Evolutionary conservation across 352 stramenopile species (phyloP).

Genomic region (Phytophthora boehmeriae): DNA sequence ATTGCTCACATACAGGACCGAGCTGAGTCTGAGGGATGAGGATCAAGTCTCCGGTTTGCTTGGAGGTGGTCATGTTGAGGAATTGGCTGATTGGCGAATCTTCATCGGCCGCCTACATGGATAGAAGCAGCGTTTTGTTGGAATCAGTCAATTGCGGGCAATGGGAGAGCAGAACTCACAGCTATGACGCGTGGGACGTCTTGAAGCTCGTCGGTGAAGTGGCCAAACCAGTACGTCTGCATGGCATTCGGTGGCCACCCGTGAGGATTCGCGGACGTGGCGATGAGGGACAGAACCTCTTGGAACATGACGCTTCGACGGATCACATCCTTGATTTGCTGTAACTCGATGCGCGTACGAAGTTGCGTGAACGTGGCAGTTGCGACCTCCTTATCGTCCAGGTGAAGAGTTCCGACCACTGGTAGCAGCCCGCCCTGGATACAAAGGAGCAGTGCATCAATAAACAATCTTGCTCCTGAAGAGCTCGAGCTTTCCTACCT

Average conservation of each 20-base stretch:
- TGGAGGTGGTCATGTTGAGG: slow-evolving; percentile 74
- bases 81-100: slow-evolving; percentile 54
- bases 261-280: slow-evolving; percentile 63
- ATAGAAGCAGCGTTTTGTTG: not conserved
- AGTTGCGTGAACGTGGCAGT: slow-evolving; percentile 69
- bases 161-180: slow-evolving; percentile 22
- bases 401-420: slow-evolving; percentile 64
- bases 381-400: slow-evolving; percentile 63
- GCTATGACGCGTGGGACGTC: slow-evolving; percentile 47
- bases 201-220: slow-evolving; percentile 53
- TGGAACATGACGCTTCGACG: slow-evolving; percentile 77
- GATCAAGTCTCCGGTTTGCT: slow-evolving; percentile 71
- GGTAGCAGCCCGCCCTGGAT: slow-evolving; percentile 59
- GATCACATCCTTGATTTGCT: slow-evolving; percentile 67
- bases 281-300: slow-evolving; percentile 71
- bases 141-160: not conserved
- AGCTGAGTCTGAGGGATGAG: slow-evolving; percentile 84
- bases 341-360: slow-evolving; percentile 68
- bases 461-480: not conserved
- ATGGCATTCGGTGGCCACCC: slow-evolving; percentile 61
- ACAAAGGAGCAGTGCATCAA: not conserved
- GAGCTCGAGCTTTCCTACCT: slow-evolving; percentile 31
- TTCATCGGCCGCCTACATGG: slow-evolving; percentile 45
- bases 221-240: slow-evolving; percentile 83
- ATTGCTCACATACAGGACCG: slow-evolving; percentile 69